Evolutionary conservation across 129 eudicot genomes (phyloP).

Genomic region (Escallonia herrerae): DNA sequence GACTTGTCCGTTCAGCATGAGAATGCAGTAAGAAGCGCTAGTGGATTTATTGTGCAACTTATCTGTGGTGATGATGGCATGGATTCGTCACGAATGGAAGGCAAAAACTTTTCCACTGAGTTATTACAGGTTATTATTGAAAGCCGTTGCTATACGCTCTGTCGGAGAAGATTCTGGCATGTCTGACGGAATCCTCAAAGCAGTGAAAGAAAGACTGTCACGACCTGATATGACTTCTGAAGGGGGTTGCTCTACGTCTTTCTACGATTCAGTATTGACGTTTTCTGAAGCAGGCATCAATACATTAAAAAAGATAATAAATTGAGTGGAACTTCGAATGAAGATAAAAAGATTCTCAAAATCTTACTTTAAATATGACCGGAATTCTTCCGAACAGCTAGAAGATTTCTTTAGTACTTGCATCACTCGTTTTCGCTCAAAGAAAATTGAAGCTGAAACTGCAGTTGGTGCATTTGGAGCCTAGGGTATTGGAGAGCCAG

Average conservation of each 20-base stretch:
- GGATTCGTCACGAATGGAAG: slow-evolving; percentile 98
- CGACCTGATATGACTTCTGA: slow-evolving; percentile 48
- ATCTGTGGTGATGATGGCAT: slow-evolving; percentile 86
- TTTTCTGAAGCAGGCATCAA: no score
- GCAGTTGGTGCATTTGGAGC: slow-evolving; percentile 98
- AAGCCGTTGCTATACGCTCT: slow-evolving; percentile 77
- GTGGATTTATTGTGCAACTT: slow-evolving; percentile 79
- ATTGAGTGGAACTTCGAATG: no score
- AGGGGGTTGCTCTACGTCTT: slow-evolving; percentile 58
- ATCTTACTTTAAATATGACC: no score
- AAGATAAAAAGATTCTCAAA: no score
- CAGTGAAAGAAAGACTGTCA: slow-evolving; percentile 39
- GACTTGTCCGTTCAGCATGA: slow-evolving; percentile 80
- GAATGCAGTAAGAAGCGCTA: slow-evolving; percentile 77
- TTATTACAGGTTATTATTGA: slow-evolving; percentile 66
- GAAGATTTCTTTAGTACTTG: slow-evolving; percentile 76
- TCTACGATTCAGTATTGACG: slow-evolving; percentile 20
- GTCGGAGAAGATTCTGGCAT: slow-evolving; percentile 42
- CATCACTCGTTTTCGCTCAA: slow-evolving; percentile 61
- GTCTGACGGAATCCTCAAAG: slow-evolving; percentile 47
- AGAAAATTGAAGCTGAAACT: slow-evolving; percentile 81
- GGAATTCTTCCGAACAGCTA: no score
- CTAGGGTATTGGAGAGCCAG: slow-evolving; percentile 99
- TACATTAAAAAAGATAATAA: no score
- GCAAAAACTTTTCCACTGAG: slow-evolving; percentile 57